A percentile compares a stretch with the other conserved stretches of the same genome.
Evolutionary conservation across 2,329 filamentous ascomycete genomes (phyloP).

Genomic region (Zymoseptoria ardabiliae): DNA sequence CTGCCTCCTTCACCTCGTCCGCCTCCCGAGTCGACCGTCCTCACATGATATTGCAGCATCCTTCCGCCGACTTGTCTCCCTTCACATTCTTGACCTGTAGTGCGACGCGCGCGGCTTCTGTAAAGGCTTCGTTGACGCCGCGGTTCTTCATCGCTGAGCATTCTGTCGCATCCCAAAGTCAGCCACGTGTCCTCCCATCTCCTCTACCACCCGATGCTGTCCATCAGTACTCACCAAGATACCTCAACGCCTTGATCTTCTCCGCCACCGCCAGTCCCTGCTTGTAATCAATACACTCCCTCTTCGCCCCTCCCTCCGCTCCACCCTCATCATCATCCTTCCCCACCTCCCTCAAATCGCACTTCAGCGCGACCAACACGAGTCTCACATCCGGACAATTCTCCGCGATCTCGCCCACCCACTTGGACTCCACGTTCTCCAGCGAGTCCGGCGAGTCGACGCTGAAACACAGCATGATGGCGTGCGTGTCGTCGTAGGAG

Average conservation of each 20-base stretch:
- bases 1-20: too few species aligned
- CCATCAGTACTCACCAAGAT: slow-evolving; percentile 68
- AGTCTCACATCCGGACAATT: slow-evolving; percentile 95
- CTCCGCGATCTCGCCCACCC: slow-evolving; percentile 95
- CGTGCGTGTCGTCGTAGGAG: slow-evolving; percentile 95
- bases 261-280: slow-evolving; percentile 85
- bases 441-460: slow-evolving; percentile 92
- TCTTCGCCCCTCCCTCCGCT: slow-evolving; percentile 39
- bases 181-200: too few species aligned
- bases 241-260: slow-evolving; percentile 84
- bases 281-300: slow-evolving; percentile 78
- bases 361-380: slow-evolving; percentile 92
- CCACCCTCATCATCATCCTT: slow-evolving; percentile 59
- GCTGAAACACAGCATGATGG: slow-evolving; percentile 98
- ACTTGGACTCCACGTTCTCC: slow-evolving; percentile 98
- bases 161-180: slow-evolving; percentile 55
- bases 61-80: slow-evolving; percentile 34
- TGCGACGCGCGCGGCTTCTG: slow-evolving; percentile 90
- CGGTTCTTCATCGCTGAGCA: slow-evolving; percentile 98
- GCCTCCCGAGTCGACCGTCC: too few species aligned
- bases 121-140: slow-evolving; percentile 97
- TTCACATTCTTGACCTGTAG: slow-evolving; percentile 50
- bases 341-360: slow-evolving; percentile 76
- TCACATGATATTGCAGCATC: slow-evolving; percentile 16
- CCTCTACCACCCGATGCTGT: too few species aligned